Conservation (phyloP, 2,329 filamentous ascomycete species). For the Fusarium cicatricum region DNA sequence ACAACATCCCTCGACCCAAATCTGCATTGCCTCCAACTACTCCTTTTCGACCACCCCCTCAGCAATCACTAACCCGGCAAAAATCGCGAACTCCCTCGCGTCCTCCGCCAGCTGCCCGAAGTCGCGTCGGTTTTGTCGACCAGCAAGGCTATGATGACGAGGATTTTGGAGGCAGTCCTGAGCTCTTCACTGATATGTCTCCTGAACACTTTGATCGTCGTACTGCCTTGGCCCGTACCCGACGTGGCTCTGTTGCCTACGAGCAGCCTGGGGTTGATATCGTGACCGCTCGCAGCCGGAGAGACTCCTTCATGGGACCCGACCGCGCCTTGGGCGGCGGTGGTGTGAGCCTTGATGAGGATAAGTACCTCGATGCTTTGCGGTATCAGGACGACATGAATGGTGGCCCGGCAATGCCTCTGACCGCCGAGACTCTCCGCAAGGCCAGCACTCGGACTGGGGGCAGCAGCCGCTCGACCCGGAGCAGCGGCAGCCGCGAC, state of each 20-base stretch:
- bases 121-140: constrained; percentile 45
- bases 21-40: constrained; percentile 43
- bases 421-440: constrained; percentile 65
- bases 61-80: constrained; percentile 37
- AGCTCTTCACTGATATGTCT: constrained; percentile 52
- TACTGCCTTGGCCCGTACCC: constrained; percentile 46
- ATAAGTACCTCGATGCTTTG: constrained; percentile 50
- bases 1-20: constrained; percentile 48
- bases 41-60: constrained; percentile 43
- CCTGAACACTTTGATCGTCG: constrained; percentile 47
- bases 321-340: constrained; percentile 45
- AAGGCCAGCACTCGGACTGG: constrained; percentile 57
- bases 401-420: constrained; percentile 54
- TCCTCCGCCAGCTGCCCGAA: constrained; percentile 42
- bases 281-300: constrained; percentile 49
- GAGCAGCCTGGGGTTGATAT: constrained; percentile 52
- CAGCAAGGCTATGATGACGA: constrained; percentile 50
- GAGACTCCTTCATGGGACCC: constrained; percentile 54
- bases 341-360: constrained; percentile 47
- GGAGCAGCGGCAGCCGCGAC: constrained; percentile 67
- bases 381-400: constrained; percentile 63
- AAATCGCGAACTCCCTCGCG: constrained; percentile 47
- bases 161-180: constrained; percentile 46
- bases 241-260: constrained; percentile 49
- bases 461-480: constrained; percentile 64